Conservation (phyloP, 306 rosid species). For the Leucaena leucocephala region DNA sequence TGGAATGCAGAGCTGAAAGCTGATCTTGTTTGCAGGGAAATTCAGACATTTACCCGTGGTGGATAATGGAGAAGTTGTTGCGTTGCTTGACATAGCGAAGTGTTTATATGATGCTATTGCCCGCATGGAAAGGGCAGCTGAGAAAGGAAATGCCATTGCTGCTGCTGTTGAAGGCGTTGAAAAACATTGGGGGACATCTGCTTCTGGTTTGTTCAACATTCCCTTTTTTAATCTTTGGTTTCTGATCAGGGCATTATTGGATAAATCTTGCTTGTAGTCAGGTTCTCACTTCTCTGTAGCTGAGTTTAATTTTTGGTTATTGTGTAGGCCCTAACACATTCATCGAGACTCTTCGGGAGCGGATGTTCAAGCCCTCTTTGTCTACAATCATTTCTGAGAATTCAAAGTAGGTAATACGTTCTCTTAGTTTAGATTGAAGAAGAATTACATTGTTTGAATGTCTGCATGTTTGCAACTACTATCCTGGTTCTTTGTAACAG, state of each 20-base stretch:
- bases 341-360: constrained; percentile 85
- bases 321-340: constrained; percentile 76
- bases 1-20: constrained; percentile 37
- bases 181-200: constrained; percentile 88
- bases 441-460: constrained; percentile 10
- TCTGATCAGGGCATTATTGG: constrained; percentile 2
- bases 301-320: constrained; percentile 34
- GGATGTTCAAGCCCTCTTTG: constrained; percentile 90
- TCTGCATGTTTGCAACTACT: constrained; percentile 21
- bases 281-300: constrained; percentile 17
- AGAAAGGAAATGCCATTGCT: constrained; percentile 99
- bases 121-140: constrained; percentile 99
- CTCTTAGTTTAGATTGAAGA: constrained; percentile 41
- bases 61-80: constrained; percentile 97
- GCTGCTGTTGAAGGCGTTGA: constrained; percentile 99
- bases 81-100: constrained; percentile 96
- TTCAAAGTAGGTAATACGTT: constrained; percentile 96
- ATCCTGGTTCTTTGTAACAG: constrained; percentile 40
- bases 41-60: constrained; percentile 98
- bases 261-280: background rate
- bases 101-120: constrained; percentile 98
- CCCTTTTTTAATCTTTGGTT: constrained; percentile 27
- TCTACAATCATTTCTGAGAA: constrained; percentile 85
- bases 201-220: constrained; percentile 65
- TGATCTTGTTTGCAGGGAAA: constrained; percentile 67